Evolutionary conservation across 2,329 filamentous ascomycete species (phyloP).

Genomic region (Xylaria sp.): DNA sequence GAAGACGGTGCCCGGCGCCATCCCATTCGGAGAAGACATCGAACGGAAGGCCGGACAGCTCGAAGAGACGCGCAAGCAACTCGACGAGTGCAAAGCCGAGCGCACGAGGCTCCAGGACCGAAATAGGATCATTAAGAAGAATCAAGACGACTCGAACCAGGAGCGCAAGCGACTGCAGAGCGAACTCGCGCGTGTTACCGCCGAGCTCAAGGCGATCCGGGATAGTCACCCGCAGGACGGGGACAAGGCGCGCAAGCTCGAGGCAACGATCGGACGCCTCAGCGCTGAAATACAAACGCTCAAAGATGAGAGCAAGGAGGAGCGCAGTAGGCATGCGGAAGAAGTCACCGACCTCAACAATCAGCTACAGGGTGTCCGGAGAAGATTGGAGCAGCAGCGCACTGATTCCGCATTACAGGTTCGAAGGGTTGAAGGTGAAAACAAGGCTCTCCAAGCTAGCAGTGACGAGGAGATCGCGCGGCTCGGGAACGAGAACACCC

Average conservation of each 20-base stretch:
- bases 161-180: not conserved
- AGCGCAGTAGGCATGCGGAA: not conserved
- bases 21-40: not conserved
- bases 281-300: not conserved
- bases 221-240: not conserved
- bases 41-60: not conserved
- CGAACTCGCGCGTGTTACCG: not conserved
- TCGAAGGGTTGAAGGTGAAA: not conserved
- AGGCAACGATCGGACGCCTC: not conserved
- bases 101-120: not conserved
- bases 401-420: no score
- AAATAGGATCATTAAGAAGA: not conserved
- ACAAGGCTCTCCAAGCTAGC: not conserved
- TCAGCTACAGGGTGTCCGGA: not conserved
- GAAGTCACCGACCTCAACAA: not conserved
- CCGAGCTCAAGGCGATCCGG: slow-evolving; percentile 1
- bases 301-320: not conserved
- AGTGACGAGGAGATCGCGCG: not conserved
- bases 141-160: not conserved
- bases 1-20: not conserved
- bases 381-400: not conserved
- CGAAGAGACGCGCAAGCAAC: not conserved
- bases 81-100: not conserved
- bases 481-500: not conserved
- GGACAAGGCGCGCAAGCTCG: not conserved